These are phyloP conservation scores for Ceratocystis lukuohia DNA, from an alignment of 2,329 filamentous ascomycete species.

Conservation along the genomic window DNA sequence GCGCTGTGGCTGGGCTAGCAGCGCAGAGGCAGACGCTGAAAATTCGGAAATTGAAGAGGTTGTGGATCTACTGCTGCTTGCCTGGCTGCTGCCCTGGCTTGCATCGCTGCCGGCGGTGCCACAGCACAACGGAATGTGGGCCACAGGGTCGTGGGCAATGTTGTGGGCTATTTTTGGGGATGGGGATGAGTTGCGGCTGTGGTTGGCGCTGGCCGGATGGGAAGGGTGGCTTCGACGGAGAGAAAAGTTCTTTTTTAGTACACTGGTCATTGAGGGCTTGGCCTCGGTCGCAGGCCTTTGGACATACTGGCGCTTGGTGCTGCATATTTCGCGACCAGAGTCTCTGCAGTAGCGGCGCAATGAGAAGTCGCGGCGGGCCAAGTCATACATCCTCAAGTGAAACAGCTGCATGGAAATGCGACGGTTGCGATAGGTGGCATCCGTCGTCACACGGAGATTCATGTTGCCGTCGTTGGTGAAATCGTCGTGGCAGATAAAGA, in stretches of 20 bases:
- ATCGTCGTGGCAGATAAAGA: slow-evolving; percentile 82
- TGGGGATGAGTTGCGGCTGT: neutral
- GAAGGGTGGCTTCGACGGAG: slow-evolving; percentile 11
- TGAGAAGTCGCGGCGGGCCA: slow-evolving; percentile 76
- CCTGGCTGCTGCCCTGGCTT: neutral
- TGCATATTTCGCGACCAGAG: slow-evolving; percentile 85
- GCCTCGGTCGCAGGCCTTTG: neutral
- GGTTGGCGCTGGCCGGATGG: neutral
- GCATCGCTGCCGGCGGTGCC: neutral
- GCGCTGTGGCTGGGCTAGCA: slow-evolving; percentile 24
- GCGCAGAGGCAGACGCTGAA: slow-evolving; percentile 21
- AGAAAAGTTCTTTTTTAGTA: slow-evolving; percentile 10
- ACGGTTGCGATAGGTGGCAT: slow-evolving; percentile 47
- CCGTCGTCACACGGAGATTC: slow-evolving; percentile 80
- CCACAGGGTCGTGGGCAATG: neutral
- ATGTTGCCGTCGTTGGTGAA: slow-evolving; percentile 85
- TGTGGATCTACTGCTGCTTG: neutral
- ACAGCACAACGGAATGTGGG: neutral
- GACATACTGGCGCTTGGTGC: slow-evolving; percentile 60
- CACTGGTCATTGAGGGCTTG: slow-evolving; percentile 16
- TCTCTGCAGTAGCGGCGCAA: slow-evolving; percentile 83
- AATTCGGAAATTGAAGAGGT: slow-evolving; percentile 13
- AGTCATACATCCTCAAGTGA: slow-evolving; percentile 87
- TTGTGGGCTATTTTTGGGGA: neutral
- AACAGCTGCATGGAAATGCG: slow-evolving; percentile 66